These are phyloP conservation scores for Capsella bursapastoris DNA, from an alignment of 345 rosid genomes.

Conservation along the genomic window DNA sequence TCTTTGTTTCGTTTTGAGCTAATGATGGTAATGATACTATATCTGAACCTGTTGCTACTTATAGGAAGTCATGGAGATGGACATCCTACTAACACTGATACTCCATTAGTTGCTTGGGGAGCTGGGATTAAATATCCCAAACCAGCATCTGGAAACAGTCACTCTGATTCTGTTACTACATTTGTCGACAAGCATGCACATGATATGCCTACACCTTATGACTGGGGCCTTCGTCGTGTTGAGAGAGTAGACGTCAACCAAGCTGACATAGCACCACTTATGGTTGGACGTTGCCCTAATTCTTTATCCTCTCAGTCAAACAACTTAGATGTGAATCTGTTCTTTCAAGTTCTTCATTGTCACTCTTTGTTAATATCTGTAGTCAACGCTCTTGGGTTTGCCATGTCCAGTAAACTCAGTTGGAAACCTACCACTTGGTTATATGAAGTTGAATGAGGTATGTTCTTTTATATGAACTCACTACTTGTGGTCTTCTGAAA, in stretches of 20 bases:
- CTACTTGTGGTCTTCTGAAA: constrained; percentile 23
- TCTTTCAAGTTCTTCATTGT: constrained; percentile 20
- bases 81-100: constrained; percentile 90
- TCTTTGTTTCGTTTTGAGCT: not conserved
- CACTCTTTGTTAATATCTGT: constrained; percentile 40
- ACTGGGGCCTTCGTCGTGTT: constrained; percentile 76
- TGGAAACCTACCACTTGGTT: constrained; percentile 91
- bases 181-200: constrained; percentile 89
- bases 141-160: constrained; percentile 49
- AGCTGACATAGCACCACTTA: constrained; percentile 94
- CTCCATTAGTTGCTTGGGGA: constrained; percentile 98
- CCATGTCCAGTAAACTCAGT: constrained; percentile 94
- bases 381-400: constrained; percentile 92
- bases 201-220: constrained; percentile 79
- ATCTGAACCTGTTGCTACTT: not conserved
- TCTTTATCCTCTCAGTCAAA: constrained; percentile 5
- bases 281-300: constrained; percentile 57
- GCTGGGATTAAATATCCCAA: constrained; percentile 83
- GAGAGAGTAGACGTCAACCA: constrained; percentile 98
- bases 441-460: constrained; percentile 73
- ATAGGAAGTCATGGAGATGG: constrained; percentile 98
- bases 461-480: constrained; percentile 38
- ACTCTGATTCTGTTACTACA: constrained; percentile 61
- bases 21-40: constrained; percentile 36
- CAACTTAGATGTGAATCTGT: constrained; percentile 3